Evolutionary conservation across 2,329 filamentous ascomycete genomes (phyloP).

Genomic region (Fusarium newnesense): DNA sequence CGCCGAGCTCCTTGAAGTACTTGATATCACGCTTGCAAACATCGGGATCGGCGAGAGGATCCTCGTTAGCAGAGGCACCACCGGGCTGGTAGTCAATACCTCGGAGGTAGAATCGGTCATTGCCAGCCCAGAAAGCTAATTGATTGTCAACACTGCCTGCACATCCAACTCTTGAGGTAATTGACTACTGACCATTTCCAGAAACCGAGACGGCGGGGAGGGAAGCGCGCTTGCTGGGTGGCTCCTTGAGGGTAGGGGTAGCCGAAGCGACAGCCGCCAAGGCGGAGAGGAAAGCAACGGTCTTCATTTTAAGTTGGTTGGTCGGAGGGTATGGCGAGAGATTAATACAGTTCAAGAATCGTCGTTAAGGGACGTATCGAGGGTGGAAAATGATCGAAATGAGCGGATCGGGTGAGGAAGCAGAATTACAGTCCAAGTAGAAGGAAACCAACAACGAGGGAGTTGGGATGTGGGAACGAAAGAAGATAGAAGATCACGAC

Average conservation of each 20-base stretch:
- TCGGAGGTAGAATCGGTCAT: constrained; percentile 67
- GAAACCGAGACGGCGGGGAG: constrained; percentile 63
- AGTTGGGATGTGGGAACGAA: constrained; percentile 46
- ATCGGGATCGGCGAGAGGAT: constrained; percentile 78
- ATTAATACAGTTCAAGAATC: constrained; percentile 29
- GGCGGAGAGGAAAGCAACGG: constrained; percentile 57
- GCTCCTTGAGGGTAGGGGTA: constrained; percentile 62
- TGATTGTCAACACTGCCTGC: not conserved
- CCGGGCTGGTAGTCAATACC: constrained; percentile 73
- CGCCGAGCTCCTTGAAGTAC: constrained; percentile 84
- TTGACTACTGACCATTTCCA: constrained; percentile 62
- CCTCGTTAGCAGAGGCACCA: constrained; percentile 65
- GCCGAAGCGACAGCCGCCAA: constrained; percentile 61
- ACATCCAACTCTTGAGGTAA: not conserved
- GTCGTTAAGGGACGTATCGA: constrained; percentile 11
- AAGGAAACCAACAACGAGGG: constrained; percentile 51
- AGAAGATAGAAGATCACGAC: constrained; percentile 35
- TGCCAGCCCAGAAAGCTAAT: constrained; percentile 65
- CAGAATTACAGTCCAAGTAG: constrained; percentile 38
- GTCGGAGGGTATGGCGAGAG: not conserved
- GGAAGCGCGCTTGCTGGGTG: constrained; percentile 61
- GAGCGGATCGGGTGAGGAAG: constrained; percentile 34
- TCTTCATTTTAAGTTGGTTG: constrained; percentile 58
- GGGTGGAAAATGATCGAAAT: constrained; percentile 21
- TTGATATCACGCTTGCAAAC: constrained; percentile 82